These are phyloP conservation scores for Talaromyces marneffei DNA, from an alignment of 2,329 filamentous ascomycete genomes.

Conservation along the genomic window DNA sequence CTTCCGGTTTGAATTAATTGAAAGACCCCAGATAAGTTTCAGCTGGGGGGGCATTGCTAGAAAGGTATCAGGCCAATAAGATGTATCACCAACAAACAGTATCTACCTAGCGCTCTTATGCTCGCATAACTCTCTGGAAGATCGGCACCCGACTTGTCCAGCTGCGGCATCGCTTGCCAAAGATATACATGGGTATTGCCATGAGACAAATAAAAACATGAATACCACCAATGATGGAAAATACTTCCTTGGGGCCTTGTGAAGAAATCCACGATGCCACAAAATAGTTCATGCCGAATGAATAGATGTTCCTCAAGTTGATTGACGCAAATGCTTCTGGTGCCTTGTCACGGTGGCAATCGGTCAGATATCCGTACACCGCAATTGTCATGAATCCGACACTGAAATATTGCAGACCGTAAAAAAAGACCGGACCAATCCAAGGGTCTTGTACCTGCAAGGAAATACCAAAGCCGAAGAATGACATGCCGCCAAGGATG, in stretches of 20 bases:
- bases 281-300: conserved; percentile 26
- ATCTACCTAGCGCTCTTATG: neutral
- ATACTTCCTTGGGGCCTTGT: conserved; percentile 26
- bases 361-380: conserved; percentile 32
- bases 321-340: conserved; percentile 26
- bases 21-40: too few relatives aligned
- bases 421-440: conserved; percentile 12
- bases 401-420: conserved; percentile 13
- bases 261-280: neutral
- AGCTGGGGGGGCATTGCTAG: neutral
- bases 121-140: neutral
- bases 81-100: too few relatives aligned
- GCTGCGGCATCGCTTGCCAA: conserved; percentile 29
- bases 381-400: conserved; percentile 13
- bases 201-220: conserved; percentile 32
- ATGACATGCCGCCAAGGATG: conserved; percentile 20
- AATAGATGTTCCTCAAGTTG: conserved; percentile 28
- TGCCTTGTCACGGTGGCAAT: conserved; percentile 30
- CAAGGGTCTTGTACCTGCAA: conserved; percentile 12
- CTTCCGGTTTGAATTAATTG: neutral
- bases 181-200: conserved; percentile 32
- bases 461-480: conserved; percentile 20
- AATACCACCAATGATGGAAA: conserved; percentile 29
- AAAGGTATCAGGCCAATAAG: neutral
- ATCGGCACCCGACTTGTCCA: conserved; percentile 15